Evolutionary conservation across 768 basidiomycete species (phyloP), one percentile per base, ranked within the genome.

Genomic region (Tulasnella sp.): DNA sequence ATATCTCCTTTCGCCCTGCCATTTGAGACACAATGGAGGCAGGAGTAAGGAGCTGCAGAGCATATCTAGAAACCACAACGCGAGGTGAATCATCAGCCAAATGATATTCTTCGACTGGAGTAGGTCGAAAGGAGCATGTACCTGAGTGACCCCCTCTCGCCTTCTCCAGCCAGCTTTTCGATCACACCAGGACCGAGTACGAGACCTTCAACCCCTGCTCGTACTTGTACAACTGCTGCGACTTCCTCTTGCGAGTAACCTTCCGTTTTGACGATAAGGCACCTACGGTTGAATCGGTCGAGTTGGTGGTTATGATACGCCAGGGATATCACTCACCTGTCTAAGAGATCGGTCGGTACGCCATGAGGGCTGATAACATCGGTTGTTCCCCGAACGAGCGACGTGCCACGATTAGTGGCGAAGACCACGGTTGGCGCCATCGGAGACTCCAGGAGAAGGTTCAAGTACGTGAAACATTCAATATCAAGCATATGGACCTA

Each of bases 401-500:
- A 80, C 64, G 92, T 86, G 3, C 95, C 96, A 21, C 96, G 81
- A 70, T 99, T 99, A 24, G 95, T 96, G 2, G 96, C 96, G 63
- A 98, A 78, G 65, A 99, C 88, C 26, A 99, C 95, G 3, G 96
- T 96, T 0, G 96, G 96, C 2, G 96, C 93, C 84, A 99, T 91
- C 2, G 89, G 84, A 0, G 92, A 93, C 72, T 98, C 96, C 48
- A 99, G 80, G 8, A 97, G 80, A 10, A 92, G 85, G 71, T 98
- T 98, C 38, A 99, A 80, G 73, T 95, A 99, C 3, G 96, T 97
- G 76, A 98, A 99, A 71, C 94, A 97, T 71, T 99, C 96, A 67
- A 98, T 94, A 71, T 99, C 96, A 62, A 99, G 83, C 95, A 98
- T 98, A 74, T 99, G 96, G 23, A 98, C 95, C 93, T 96, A 67